Base-by-base conservation (phyloP, 1,284 basidiomycete species). In the Malassezia equina region DNA sequence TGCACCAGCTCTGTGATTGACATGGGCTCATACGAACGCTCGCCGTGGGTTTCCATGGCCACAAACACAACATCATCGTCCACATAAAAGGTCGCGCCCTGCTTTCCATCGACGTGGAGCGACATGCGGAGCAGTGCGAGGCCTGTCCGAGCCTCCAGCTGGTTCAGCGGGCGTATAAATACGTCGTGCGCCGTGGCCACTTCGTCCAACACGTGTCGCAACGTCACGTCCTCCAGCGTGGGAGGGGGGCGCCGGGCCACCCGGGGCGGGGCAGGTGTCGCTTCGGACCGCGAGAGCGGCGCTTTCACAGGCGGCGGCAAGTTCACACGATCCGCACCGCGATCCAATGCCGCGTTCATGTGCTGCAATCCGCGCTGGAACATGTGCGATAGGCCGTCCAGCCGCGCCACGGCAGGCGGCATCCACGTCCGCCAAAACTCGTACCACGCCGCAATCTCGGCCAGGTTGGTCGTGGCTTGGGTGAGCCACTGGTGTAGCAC, bases 401-500 rank as follows among this genome's bases (percentile, higher is more conserved):
- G 77, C 23, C 77, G 43, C 28, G 32, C 21, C 47, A 51, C 41
- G 46, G 21, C 41, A 8, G 80, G 23, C 88, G 76, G n/a, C 75
- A 96, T 88, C 32, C 81, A 78, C 0, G 77, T 76, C 72, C 91
- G 91, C 93, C 93, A 98, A 75, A 84, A 86, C 3, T 80, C 65
- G 61, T 81, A 82, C 93, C 94, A 96, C 59, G 85, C 81, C 1
- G 86, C 87, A 4, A 98, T 87, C 75, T 98, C 89, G 63, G 85
- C 87, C 64, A 87, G 84, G 75, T 84, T 89, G 65, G 84, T 85
- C 25, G 78, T 80, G 0, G 88, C 84, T 71, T 89, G 86, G 11
- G 84, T 80, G 49, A 98, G 83, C 94, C 91, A 96, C 36, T 87
- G 76, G 67, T 90, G 84, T 32, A 99, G 77, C n/a, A 87, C 83